A percentile compares a stretch with the other conserved stretches of the same genome.
These are phyloP conservation scores for Inga oerstediana DNA, from an alignment of 306 rosid genomes.

Conservation along the genomic window DNA sequence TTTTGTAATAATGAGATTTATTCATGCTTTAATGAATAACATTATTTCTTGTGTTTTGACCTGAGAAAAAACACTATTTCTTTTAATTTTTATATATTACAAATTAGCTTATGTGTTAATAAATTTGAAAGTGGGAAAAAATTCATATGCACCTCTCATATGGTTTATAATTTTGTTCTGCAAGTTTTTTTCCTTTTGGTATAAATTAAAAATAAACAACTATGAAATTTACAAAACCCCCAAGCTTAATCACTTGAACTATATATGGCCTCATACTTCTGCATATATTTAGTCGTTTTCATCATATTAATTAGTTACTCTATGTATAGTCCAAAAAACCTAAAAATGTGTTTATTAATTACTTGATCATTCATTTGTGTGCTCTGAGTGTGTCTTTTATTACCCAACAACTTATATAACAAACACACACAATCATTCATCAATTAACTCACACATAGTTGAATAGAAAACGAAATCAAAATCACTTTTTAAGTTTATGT, in stretches of 20 bases:
- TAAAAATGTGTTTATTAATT: no score
- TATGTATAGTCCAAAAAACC: no score
- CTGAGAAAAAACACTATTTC: neutral
- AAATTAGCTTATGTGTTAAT: no score
- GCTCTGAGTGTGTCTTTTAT: neutral
- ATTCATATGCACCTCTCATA: neutral
- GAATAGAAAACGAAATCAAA: neutral
- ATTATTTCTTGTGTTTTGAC: neutral
- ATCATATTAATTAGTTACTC: no score
- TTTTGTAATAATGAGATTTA: neutral
- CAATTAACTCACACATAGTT: no score
- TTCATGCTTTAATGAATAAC: neutral
- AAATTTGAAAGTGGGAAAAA: neutral
- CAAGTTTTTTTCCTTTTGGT: neutral
- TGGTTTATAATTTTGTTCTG: neutral
- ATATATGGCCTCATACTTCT: neutral
- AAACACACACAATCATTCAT: no score
- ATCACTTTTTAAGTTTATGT: neutral
- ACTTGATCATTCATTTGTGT: neutral
- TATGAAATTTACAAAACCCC: no score
- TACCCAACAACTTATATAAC: no score
- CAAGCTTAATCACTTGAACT: neutral
- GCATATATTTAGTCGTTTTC: no score
- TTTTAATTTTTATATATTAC: no score
- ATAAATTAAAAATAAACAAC: no score